Percentiles rank a stretch among this genome's conserved stretches.
Evolutionary conservation across 805 yeast genomes (phyloP).

Genomic region (Metschnikowia lochheadii): DNA sequence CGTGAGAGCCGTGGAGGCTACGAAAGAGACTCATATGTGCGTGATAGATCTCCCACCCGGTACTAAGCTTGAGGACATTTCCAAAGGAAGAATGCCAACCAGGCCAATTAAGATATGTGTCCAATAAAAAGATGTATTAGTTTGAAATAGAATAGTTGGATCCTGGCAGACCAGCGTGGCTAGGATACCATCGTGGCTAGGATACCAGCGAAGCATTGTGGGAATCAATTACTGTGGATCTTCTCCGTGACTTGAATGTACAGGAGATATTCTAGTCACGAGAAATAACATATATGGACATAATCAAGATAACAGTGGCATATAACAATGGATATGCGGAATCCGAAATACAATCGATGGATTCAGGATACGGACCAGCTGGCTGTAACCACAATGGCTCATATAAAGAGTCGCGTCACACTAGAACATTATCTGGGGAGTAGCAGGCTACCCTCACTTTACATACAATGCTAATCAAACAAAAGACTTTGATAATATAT

Average conservation of each 20-base stretch:
- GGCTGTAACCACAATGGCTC: no score
- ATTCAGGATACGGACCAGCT: no score
- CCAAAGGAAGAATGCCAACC: background rate
- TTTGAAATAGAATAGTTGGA: background rate
- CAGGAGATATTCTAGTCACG: background rate
- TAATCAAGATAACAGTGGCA: no score
- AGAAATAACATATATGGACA: background rate
- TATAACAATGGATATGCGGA: no score
- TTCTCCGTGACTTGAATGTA: no score
- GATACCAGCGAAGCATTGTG: background rate
- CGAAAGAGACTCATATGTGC: conserved; percentile 43
- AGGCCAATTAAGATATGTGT: conserved; percentile 3
- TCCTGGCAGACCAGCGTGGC: background rate
- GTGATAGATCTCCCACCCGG: conserved; percentile 72
- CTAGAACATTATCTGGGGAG: background rate
- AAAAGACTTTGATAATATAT: no score
- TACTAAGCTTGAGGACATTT: conserved; percentile 35
- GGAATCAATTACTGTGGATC: background rate
- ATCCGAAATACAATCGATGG: no score
- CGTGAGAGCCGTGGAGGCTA: conserved; percentile 43
- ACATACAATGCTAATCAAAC: background rate
- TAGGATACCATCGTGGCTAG: background rate
- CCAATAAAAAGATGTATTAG: conserved; percentile 6
- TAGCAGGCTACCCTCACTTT: background rate
- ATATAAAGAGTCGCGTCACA: no score